A percentile compares a stretch with the other conserved stretches of the same genome.
Evolutionary conservation across 1,284 basidiomycete species (phyloP).

Genomic region (Apiotrichum veenhuisii): DNA sequence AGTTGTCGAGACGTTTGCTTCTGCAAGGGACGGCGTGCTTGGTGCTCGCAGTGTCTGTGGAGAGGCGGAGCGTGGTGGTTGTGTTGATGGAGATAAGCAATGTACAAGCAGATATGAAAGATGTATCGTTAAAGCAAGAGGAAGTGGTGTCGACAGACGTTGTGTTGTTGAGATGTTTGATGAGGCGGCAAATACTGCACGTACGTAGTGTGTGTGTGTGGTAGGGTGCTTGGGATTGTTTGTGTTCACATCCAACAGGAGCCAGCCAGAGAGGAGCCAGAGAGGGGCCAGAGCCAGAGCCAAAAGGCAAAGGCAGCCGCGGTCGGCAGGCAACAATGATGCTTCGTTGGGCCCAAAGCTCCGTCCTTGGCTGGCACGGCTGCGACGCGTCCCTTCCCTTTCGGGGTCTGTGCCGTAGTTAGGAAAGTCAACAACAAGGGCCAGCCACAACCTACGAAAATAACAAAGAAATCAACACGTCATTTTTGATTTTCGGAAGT

Average conservation of each 20-base stretch:
- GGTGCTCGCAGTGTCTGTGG: not conserved
- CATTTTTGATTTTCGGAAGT: not conserved
- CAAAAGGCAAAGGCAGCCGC: no score
- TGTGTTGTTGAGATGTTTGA: no score
- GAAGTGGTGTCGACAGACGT: no score
- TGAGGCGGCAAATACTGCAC: no score
- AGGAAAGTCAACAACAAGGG: not conserved
- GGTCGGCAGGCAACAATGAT: no score
- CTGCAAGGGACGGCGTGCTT: not conserved
- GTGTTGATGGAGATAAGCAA: not conserved
- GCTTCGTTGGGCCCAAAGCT: no score
- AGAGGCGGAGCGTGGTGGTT: not conserved
- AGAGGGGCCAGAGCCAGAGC: no score
- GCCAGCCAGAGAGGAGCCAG: no score
- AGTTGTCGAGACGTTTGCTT: not conserved
- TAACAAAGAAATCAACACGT: conserved; percentile 7
- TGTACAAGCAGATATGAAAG: no score
- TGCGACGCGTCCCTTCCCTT: not conserved
- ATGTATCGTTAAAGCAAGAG: no score
- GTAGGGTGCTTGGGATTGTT: not conserved
- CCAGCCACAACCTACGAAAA: not conserved
- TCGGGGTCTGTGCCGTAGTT: not conserved
- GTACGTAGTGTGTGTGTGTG: not conserved
- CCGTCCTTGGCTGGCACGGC: not conserved
- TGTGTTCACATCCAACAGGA: no score